Evolutionary conservation across 768 basidiomycete genomes (phyloP).

Genomic region (Mycena haematopus): DNA sequence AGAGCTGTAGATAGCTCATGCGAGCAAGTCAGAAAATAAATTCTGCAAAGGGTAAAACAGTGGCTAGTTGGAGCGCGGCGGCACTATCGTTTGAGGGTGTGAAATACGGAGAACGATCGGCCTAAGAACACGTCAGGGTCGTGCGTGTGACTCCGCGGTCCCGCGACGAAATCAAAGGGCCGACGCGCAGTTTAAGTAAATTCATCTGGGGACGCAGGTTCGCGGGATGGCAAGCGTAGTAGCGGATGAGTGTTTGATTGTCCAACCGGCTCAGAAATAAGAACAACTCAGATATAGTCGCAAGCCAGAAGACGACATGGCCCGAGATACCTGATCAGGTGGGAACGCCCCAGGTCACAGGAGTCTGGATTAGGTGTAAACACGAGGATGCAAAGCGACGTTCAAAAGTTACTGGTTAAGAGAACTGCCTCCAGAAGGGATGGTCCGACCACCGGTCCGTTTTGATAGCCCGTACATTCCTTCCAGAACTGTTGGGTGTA

Average conservation of each 20-base stretch:
- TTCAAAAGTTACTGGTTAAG: slow-evolving; percentile 24
- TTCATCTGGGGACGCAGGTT: neutral
- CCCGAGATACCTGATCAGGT: slow-evolving; percentile 15
- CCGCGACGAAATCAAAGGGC: no score
- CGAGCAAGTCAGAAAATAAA: neutral
- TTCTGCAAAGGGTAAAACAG: neutral
- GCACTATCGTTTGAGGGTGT: neutral
- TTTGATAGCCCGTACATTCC: slow-evolving; percentile 50
- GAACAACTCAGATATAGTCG: neutral
- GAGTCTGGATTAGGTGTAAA: neutral
- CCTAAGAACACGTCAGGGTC: slow-evolving; percentile 1
- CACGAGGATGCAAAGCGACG: slow-evolving; percentile 1
- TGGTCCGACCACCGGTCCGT: slow-evolving; percentile 66
- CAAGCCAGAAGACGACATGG: neutral
- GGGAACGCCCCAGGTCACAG: neutral
- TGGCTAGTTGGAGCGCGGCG: neutral
- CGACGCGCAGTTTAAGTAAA: no score
- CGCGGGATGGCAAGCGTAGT: neutral
- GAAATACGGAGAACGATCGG: neutral
- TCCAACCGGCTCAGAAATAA: neutral
- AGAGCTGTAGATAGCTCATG: neutral
- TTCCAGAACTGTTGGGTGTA: slow-evolving; percentile 51
- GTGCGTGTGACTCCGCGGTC: neutral
- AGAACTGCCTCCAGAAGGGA: slow-evolving; percentile 56
- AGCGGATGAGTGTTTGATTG: neutral